A percentile compares a stretch with the other conserved stretches of the same genome.
phyloP scores from a whole-genome alignment of 192 early-diverging fungal genomes.

The Obelidium mucronatum region DNA sequence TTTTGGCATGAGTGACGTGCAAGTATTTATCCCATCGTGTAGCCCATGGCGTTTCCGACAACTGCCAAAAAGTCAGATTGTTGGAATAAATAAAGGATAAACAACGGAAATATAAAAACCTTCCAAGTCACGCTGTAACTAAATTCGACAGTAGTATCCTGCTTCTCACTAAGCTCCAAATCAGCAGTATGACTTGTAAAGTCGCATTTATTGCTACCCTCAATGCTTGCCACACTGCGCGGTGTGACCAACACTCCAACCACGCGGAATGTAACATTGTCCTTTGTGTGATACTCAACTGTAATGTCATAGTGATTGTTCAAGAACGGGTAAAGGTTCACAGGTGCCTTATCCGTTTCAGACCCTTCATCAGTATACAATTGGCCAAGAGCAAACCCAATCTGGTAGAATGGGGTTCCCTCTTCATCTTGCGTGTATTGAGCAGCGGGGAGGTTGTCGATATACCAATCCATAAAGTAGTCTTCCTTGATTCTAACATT shows the following conservation, averaged over 20 bases:
- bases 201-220: slow-evolving; percentile 6
- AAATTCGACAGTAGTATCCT: slow-evolving; percentile 44
- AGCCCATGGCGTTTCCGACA: slow-evolving; percentile 51
- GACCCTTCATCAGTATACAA: not conserved
- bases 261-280: slow-evolving; percentile 72
- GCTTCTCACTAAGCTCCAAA: slow-evolving; percentile 24
- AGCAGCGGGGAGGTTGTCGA: slow-evolving; percentile 93
- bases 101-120: slow-evolving; percentile 17
- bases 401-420: slow-evolving; percentile 70
- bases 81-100: not conserved
- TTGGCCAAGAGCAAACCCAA: slow-evolving; percentile 84
- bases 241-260: slow-evolving; percentile 88
- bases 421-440: slow-evolving; percentile 50
- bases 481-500: slow-evolving; percentile 56
- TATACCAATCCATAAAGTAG: slow-evolving; percentile 61
- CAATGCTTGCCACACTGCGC: slow-evolving; percentile 54
- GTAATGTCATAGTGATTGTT: slow-evolving; percentile 90
- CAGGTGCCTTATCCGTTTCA: not conserved
- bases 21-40: slow-evolving; percentile 70
- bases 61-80: slow-evolving; percentile 1
- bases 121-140: slow-evolving; percentile 61
- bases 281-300: slow-evolving; percentile 77
- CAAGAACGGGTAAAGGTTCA: slow-evolving; percentile 46
- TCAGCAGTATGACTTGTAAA: slow-evolving; percentile 9
- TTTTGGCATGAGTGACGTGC: slow-evolving; percentile 56